Evolutionary conservation across 352 stramenopile species (phyloP).

Genomic region (Phytophthora europaea): DNA sequence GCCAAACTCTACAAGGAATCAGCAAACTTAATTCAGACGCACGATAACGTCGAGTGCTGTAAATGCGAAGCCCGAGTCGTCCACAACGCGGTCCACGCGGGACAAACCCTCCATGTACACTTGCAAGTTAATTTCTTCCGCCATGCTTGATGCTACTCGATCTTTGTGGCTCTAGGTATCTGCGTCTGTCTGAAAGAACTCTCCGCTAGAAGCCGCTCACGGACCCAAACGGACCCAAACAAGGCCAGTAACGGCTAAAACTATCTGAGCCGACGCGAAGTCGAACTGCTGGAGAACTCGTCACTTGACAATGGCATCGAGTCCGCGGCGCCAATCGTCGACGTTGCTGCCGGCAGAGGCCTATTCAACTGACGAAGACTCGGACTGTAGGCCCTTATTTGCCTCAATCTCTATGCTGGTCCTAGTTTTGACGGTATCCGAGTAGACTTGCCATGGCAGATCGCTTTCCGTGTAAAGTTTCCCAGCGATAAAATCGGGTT

Average conservation of each 20-base stretch:
- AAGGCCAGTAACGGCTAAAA: background rate
- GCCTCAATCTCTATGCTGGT: background rate
- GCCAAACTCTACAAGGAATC: no score
- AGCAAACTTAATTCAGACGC: background rate
- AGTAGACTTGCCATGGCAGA: conserved; percentile 81
- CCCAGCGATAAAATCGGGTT: conserved; percentile 82
- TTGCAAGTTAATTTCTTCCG: conserved; percentile 48
- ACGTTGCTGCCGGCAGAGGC: conserved; percentile 42
- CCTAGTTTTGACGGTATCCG: background rate
- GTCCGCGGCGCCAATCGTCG: conserved; percentile 23
- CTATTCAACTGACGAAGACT: conserved; percentile 56
- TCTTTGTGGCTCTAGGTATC: background rate
- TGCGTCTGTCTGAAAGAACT: background rate
- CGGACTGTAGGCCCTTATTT: conserved; percentile 47
- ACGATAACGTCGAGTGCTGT: conserved; percentile 76
- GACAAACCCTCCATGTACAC: conserved; percentile 76
- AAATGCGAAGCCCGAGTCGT: conserved; percentile 84
- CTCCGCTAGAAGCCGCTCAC: background rate
- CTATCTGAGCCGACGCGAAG: background rate
- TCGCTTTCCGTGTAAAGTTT: conserved; percentile 88
- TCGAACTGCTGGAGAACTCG: background rate
- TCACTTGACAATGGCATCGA: conserved; percentile 13
- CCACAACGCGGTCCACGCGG: conserved; percentile 75
- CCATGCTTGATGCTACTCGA: conserved; percentile 18
- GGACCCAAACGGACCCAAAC: background rate